phyloP scores from a whole-genome alignment of 2,329 filamentous ascomycete species.

The Parasarocladium wereldwijsianum region DNA sequence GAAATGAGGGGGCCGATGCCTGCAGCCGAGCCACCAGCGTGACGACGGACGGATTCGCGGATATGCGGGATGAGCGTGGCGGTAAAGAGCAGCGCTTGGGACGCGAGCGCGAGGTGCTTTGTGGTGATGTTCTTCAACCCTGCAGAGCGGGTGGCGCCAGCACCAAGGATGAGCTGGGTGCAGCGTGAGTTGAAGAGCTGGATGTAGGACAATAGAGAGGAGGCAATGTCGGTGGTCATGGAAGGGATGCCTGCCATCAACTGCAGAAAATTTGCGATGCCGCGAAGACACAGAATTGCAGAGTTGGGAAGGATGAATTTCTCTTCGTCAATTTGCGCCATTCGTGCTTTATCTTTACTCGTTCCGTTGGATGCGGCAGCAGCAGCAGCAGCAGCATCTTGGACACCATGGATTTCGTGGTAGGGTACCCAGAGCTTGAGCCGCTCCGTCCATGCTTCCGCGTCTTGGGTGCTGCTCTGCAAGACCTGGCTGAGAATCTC shows the following conservation, averaged over 20 bases:
- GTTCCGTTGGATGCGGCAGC: conserved; percentile 30
- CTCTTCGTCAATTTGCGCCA: conserved; percentile 70
- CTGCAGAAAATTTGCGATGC: conserved; percentile 69
- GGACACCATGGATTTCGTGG: conserved; percentile 21
- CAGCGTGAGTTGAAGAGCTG: conserved; percentile 92
- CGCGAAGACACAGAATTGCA: conserved; percentile 65
- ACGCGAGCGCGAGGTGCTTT: conserved; percentile 83
- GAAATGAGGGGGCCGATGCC: conserved; percentile 48
- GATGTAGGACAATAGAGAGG: conserved; percentile 69
- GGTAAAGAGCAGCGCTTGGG: conserved; percentile 77
- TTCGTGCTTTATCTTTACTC: conserved; percentile 49
- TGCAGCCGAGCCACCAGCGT: conserved; percentile 39
- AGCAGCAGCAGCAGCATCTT: conserved; percentile 17
- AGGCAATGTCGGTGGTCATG: conserved; percentile 72
- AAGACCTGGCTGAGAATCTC: conserved; percentile 49
- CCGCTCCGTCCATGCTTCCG: conserved; percentile 48
- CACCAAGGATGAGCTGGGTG: conserved; percentile 90
- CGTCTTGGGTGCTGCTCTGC: conserved; percentile 56
- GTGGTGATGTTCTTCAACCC: conserved; percentile 94
- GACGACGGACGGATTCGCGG: conserved; percentile 77
- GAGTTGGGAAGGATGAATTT: conserved; percentile 76
- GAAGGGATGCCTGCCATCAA: conserved; percentile 76
- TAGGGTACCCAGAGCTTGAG: conserved; percentile 42
- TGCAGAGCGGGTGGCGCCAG: conserved; percentile 76
- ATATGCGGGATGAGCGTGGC: conserved; percentile 79